Base-by-base conservation (phyloP, 768 basidiomycete genomes). In the Tylopilus sp. region DNA sequence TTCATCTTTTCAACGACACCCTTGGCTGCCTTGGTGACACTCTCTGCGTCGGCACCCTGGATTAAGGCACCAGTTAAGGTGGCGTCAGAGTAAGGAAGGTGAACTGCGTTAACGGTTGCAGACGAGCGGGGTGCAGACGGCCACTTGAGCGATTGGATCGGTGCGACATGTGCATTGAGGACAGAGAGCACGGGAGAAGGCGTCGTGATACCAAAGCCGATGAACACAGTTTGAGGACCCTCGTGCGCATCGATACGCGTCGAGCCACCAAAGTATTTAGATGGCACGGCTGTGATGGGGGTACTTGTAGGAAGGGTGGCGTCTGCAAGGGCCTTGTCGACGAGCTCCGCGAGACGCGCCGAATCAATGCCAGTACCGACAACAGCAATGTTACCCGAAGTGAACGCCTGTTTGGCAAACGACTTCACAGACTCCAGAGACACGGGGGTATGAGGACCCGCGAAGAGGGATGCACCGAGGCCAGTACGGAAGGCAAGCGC, bases 31-130 rank as follows among this genome's bases (percentile, higher is more conserved):
- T 83, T 79, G 58, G 77, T 82, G 41, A 91, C 84, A 47, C 75
- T 80, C 40, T 77, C 75, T 2, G 78, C 66, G 21, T 84, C 86
- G 33, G 75, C 67, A 6, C 83, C 91, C 65, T 89, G 83, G 31
- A 98, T 74, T 47, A 91, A 70, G 50, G 97, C 71, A 52, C 94
- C 94, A 53, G 95, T 83, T 45, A 99, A 78, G 7, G 87, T 76
- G 4, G 93, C 95, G 65, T 98, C 95, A 15, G 93, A 91, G 74
- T 98, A 98, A 13, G 88, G 85, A 12, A 94, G 75, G 64, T 90
- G 81, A 47, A 97, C 82, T 11, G 86, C 70, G 66, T 86, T 78
- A 49, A 88, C 88, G 22, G 79, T 79, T 1, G 86, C 75, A 39
- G 80, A 79, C 50, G 66, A 63, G n/a, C 84, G 83, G 20, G 86